Evolutionary conservation across 495 filamentous ascomycete genomes (phyloP).

Genomic region (Annulohypoxylon maeteangense): DNA sequence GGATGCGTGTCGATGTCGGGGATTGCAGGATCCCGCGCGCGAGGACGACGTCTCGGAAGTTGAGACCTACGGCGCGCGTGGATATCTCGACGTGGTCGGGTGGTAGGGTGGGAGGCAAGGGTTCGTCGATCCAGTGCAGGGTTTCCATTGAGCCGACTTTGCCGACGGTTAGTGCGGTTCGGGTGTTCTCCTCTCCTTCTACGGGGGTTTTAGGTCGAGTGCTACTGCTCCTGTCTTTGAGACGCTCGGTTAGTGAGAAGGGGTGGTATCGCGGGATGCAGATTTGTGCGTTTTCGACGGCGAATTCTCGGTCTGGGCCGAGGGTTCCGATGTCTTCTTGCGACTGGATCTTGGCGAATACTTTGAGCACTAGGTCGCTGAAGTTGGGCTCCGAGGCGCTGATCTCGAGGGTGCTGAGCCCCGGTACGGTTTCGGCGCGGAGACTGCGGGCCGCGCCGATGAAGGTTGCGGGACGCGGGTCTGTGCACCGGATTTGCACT

Average conservation of each 20-base stretch:
- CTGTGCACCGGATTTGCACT: conserved; percentile 44
- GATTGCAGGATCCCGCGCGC: conserved; percentile 47
- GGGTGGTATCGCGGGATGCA: conserved; percentile 39
- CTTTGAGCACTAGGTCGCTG: conserved; percentile 21
- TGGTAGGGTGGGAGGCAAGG: conserved; percentile 5
- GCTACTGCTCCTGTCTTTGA: conserved; percentile 14
- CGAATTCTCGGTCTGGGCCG: conserved; percentile 45
- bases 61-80: conserved; percentile 49
- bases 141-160: conserved; percentile 39
- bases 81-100: conserved; percentile 53
- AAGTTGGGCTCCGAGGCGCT: conserved; percentile 21
- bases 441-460: conserved; percentile 39
- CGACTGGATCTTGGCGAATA: conserved; percentile 40
- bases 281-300: conserved; percentile 32
- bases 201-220: no score
- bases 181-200: conserved; percentile 1
- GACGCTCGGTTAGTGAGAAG: conserved; percentile 21
- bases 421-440: conserved; percentile 39
- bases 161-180: conserved; percentile 27
- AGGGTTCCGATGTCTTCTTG: conserved; percentile 37
- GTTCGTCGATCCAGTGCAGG: conserved; percentile 40
- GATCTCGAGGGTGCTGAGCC: conserved; percentile 44
- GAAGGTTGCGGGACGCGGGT: conserved; percentile 44
- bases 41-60: conserved; percentile 55
- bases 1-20: conserved; percentile 33